These are phyloP conservation scores for Leishmania tarentolae DNA, from an alignment of 208 protist genomes.

Conservation along the genomic window DNA sequence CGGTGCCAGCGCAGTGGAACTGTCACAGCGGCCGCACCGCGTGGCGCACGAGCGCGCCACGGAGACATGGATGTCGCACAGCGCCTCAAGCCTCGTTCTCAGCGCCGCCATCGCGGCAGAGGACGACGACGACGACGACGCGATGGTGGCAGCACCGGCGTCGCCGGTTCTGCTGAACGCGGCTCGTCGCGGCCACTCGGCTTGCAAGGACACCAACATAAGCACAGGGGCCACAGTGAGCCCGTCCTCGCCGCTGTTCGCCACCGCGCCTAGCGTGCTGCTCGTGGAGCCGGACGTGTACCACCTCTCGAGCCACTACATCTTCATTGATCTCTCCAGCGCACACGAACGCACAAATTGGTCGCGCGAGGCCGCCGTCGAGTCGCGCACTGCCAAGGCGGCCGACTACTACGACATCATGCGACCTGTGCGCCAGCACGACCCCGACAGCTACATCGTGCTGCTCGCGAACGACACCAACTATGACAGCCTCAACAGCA, in stretches of 20 bases:
- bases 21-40: background rate
- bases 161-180: conserved; percentile 1
- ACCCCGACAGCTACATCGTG: conserved; percentile 36
- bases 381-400: conserved; percentile 38
- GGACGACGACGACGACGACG: conserved; percentile 13
- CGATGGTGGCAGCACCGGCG: background rate
- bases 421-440: conserved; percentile 40
- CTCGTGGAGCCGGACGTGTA: conserved; percentile 20
- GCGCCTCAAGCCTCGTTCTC: conserved; percentile 1
- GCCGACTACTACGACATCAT: conserved; percentile 45
- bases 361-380: conserved; percentile 31
- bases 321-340: conserved; percentile 49
- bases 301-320: conserved; percentile 36
- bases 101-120: background rate
- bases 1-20: background rate
- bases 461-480: conserved; percentile 38
- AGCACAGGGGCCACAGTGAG: background rate
- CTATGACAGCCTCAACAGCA: conserved; percentile 35
- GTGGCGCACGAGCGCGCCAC: background rate
- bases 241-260: background rate
- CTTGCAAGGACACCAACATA: background rate
- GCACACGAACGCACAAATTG: conserved; percentile 36
- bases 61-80: conserved; percentile 5
- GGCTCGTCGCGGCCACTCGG: background rate
- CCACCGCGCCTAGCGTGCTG: conserved; percentile 11